phyloP scores from a whole-genome alignment of 2,329 filamentous ascomycete genomes.

The Ophiocordyceps australis region DNA sequence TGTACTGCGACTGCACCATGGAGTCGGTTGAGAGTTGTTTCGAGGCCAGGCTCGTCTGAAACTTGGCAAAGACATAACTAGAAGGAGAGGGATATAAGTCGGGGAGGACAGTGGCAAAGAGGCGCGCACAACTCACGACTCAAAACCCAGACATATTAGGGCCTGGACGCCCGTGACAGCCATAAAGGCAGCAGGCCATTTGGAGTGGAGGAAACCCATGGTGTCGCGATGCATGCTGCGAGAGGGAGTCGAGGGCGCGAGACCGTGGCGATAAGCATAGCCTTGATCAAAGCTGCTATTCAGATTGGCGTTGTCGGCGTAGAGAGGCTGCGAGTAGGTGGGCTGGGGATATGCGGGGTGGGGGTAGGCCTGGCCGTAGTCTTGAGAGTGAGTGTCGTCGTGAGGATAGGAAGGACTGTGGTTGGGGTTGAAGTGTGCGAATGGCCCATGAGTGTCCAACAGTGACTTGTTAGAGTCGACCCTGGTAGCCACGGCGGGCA shows the following conservation, averaged over 20 bases:
- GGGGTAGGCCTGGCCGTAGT: conserved; percentile 15
- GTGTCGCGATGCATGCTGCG: conserved; percentile 12
- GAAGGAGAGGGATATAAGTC: conserved; percentile 2
- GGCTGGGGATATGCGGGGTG: conserved; percentile 11
- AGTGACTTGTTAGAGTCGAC: conserved; percentile 21
- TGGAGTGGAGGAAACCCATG: conserved; percentile 62
- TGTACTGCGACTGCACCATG: conserved; percentile 30
- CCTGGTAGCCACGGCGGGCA: conserved; percentile 19
- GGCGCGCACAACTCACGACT: conserved; percentile 51
- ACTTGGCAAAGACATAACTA: conserved; percentile 80
- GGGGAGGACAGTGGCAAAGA: neutral
- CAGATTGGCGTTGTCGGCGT: conserved; percentile 9
- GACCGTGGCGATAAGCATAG: conserved; percentile 18
- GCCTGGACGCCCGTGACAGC: conserved; percentile 58
- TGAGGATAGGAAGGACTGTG: conserved; percentile 8
- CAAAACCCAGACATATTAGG: conserved; percentile 61
- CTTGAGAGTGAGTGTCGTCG: conserved; percentile 10
- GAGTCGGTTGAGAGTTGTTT: conserved; percentile 19
- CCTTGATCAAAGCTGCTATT: conserved; percentile 14
- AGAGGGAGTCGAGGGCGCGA: conserved; percentile 13
- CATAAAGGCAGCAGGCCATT: conserved; percentile 82
- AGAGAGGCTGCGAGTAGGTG: conserved; percentile 9
- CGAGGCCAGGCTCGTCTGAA: conserved; percentile 43
- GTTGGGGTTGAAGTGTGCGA: conserved; percentile 12
- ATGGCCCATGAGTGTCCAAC: conserved; percentile 18